Conservation (phyloP, 345 rosid genomes). For the Microthlaspi erraticum region DNA sequence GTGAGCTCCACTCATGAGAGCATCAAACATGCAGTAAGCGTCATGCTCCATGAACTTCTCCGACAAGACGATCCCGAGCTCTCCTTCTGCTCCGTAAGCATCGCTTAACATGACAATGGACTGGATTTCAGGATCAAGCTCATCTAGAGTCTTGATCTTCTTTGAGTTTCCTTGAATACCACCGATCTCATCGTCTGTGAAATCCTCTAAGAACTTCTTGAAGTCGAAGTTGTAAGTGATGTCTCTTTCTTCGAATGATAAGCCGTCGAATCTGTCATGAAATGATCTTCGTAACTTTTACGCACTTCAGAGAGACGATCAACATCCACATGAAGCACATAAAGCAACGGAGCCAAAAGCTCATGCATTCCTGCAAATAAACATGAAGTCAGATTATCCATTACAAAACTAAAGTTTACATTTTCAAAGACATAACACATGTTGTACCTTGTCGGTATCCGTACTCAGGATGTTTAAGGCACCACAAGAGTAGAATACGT, state of each 20-base stretch:
- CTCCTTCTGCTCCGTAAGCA: slow-evolving; percentile 98
- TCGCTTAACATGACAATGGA: slow-evolving; percentile 71
- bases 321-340: slow-evolving; percentile 89
- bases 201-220: slow-evolving; percentile 75
- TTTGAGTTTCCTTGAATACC: slow-evolving; percentile 54
- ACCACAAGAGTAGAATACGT: slow-evolving; percentile 87
- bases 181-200: slow-evolving; percentile 60
- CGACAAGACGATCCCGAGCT: slow-evolving; percentile 89
- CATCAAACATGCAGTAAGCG: slow-evolving; percentile 97
- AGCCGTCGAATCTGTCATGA: slow-evolving; percentile 86
- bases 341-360: slow-evolving; percentile 90
- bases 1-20: slow-evolving; percentile 77
- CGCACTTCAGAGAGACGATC: slow-evolving; percentile 83
- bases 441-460: slow-evolving; percentile 85
- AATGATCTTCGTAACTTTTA: slow-evolving; percentile 78
- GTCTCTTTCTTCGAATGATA: slow-evolving; percentile 78
- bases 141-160: slow-evolving; percentile 65
- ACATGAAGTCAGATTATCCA: slow-evolving; percentile 17
- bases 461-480: slow-evolving; percentile 84
- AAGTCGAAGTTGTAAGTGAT: slow-evolving; percentile 79
- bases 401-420: not conserved
- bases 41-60: slow-evolving; percentile 99
- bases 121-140: slow-evolving; percentile 87
- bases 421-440: not conserved
- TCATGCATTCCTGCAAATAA: slow-evolving; percentile 87